Evolutionary conservation across 2,329 filamentous ascomycete genomes (phyloP).

Genomic region (Cryphonectria parasitica): DNA sequence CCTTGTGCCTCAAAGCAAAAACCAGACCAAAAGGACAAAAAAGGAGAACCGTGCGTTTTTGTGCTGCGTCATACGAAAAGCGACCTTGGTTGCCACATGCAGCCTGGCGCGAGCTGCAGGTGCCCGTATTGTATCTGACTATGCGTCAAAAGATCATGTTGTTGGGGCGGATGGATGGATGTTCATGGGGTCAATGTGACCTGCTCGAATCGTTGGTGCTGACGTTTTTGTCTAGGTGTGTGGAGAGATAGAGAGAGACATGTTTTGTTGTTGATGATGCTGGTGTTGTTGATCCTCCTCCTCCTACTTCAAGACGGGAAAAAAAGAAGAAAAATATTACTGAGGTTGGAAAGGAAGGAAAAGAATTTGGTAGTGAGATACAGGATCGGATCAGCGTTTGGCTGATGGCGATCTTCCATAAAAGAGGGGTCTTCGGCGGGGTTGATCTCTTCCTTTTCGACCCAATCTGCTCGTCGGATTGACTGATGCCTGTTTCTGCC

Average conservation of each 20-base stretch:
- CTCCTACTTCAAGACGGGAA: background rate
- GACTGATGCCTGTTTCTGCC: background rate
- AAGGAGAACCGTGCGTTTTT: background rate
- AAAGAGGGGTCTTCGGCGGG: background rate
- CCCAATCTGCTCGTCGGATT: background rate
- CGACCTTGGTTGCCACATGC: background rate
- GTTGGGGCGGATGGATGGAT: background rate
- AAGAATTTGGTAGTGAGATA: background rate
- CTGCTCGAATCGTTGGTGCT: background rate
- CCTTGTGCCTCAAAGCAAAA: background rate
- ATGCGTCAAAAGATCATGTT: background rate
- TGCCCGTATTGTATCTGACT: background rate
- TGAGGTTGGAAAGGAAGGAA: background rate
- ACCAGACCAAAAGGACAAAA: background rate
- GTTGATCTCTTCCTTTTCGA: background rate
- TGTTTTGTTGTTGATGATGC: background rate
- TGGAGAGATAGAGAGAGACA: background rate
- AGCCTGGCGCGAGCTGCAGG: constrained; percentile 8
- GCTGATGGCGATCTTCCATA: constrained; percentile 3
- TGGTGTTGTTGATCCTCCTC: background rate
- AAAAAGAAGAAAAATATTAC: background rate
- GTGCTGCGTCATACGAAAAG: background rate
- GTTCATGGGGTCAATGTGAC: background rate
- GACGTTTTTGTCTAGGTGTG: background rate
- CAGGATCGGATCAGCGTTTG: background rate